These are phyloP conservation scores for Colletotrichum brevisporum DNA, from an alignment of 2,329 filamentous ascomycete species.

Conservation along the genomic window DNA sequence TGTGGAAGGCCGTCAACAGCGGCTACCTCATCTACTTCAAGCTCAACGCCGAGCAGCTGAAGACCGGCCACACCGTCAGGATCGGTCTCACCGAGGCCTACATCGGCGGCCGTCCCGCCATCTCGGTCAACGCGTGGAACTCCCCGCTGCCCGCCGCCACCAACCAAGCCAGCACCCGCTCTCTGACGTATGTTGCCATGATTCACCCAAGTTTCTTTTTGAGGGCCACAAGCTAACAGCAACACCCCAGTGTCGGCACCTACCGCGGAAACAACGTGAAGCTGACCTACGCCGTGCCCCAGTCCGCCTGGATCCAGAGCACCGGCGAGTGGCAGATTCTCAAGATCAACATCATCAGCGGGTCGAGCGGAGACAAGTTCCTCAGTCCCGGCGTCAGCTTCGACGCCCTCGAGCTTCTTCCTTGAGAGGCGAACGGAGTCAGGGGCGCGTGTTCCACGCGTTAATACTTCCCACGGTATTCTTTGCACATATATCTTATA, in stretches of 20 bases:
- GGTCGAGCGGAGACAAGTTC: slow-evolving; percentile 43
- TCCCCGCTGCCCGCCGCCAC: slow-evolving; percentile 46
- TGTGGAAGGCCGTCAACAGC: slow-evolving; percentile 59
- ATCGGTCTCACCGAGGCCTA: slow-evolving; percentile 51
- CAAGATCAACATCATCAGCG: slow-evolving; percentile 46
- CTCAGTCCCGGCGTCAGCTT: slow-evolving; percentile 49
- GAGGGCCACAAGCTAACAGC: neutral
- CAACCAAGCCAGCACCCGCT: slow-evolving; percentile 48
- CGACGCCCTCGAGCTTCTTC: slow-evolving; percentile 47
- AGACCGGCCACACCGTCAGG: slow-evolving; percentile 46
- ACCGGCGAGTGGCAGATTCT: slow-evolving; percentile 48
- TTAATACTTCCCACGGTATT: neutral
- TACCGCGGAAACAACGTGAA: slow-evolving; percentile 50
- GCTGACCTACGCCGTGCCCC: slow-evolving; percentile 47
- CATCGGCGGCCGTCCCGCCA: slow-evolving; percentile 49
- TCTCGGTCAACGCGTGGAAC: slow-evolving; percentile 49
- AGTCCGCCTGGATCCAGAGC: slow-evolving; percentile 47
- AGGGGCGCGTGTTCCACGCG: too few species aligned
- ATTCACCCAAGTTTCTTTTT: neutral
- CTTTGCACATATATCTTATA: neutral
- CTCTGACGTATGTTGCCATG: slow-evolving; percentile 43
- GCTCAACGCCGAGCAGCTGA: slow-evolving; percentile 47
- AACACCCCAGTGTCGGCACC: slow-evolving; percentile 44
- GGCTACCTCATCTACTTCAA: slow-evolving; percentile 57
- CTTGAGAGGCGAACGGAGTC: slow-evolving; percentile 5